Evolutionary conservation across 345 rosid genomes (phyloP).

Genomic region (Gossypium arboreum): DNA sequence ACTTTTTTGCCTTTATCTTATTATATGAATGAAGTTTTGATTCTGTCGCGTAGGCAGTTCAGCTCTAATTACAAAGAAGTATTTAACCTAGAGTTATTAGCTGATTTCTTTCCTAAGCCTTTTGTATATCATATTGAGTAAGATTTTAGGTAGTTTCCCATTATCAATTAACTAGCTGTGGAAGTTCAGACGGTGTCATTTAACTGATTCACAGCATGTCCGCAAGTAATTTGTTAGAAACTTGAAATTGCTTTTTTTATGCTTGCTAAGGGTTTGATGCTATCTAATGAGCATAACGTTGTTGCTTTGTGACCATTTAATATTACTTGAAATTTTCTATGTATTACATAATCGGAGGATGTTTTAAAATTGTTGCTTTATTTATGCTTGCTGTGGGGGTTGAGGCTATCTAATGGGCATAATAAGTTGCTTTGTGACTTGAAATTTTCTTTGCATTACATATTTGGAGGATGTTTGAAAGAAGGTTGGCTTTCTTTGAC

Average conservation of each 20-base stretch:
- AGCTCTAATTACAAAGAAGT: not conserved
- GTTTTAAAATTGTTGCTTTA: not conserved
- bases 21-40: not conserved
- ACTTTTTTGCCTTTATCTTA: not conserved
- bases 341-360: not conserved
- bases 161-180: not conserved
- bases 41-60: not conserved
- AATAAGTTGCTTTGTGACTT: not conserved
- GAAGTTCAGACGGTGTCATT: not conserved
- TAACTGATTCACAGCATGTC: not conserved
- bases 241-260: not conserved
- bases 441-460: not conserved
- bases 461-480: not conserved
- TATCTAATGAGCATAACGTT: not conserved
- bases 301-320: not conserved
- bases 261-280: not conserved
- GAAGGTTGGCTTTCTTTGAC: not conserved
- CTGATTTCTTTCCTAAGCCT: not conserved
- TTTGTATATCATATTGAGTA: not conserved
- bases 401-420: not conserved
- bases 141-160: not conserved
- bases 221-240: not conserved
- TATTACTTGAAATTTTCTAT: not conserved
- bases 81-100: not conserved
- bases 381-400: not conserved